Percentiles rank a stretch among this genome's conserved stretches.
Evolutionary conservation across 2,329 filamentous ascomycete species (phyloP).

Genomic region (Pseudogymnoascus sp.): DNA sequence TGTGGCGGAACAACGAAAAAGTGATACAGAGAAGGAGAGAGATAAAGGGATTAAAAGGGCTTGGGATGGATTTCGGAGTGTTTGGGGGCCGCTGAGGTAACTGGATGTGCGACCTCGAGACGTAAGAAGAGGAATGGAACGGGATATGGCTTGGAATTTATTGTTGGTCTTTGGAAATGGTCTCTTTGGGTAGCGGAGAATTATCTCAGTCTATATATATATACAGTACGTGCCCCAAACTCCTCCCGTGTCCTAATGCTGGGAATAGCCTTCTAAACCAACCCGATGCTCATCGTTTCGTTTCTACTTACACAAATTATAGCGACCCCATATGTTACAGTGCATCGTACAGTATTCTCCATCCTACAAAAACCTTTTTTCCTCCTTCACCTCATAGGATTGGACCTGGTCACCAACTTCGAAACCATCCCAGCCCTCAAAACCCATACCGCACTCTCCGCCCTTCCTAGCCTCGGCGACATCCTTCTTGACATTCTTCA

Average conservation of each 20-base stretch:
- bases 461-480: slow-evolving; percentile 84
- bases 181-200: background rate
- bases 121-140: background rate
- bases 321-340: background rate
- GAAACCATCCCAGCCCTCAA: slow-evolving; percentile 73
- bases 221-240: background rate
- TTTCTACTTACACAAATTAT: slow-evolving; percentile 9
- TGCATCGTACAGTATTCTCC: slow-evolving; percentile 6
- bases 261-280: background rate
- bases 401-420: slow-evolving; percentile 78
- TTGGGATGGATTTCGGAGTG: background rate
- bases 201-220: slow-evolving; percentile 6
- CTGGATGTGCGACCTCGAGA: background rate
- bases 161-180: background rate
- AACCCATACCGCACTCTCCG: slow-evolving; percentile 84
- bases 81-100: background rate
- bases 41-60: background rate
- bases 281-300: background rate
- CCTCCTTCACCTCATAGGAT: slow-evolving; percentile 69
- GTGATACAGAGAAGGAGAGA: background rate
- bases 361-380: slow-evolving; percentile 44
- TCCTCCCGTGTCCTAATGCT: background rate
- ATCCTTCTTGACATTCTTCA: slow-evolving; percentile 91
- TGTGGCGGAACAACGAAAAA: background rate
- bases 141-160: background rate